Base-by-base conservation (phyloP, 1,284 basidiomycete genomes). In the Trametes versicolor region DNA sequence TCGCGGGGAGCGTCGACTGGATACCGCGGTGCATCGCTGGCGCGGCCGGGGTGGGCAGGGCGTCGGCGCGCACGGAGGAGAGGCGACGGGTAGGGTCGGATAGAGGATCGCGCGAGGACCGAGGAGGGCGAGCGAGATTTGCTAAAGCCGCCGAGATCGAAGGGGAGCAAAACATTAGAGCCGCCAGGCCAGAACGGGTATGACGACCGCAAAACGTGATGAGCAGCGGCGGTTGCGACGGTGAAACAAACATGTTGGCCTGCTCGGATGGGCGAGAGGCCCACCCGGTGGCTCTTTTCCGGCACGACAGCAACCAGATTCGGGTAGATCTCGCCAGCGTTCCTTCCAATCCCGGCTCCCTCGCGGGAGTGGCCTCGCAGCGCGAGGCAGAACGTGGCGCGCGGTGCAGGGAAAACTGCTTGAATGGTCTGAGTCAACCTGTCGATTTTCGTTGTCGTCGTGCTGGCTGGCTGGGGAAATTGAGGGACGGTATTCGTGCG, bases 121-220 rank as follows among this genome's bases (percentile, higher is more conserved):
- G 25, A 27, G 48, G 25, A 29, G 48, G 17, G 21, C 6, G 48
- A 25, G 25, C 48, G 48, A 57, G 47, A 52, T 57, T 51, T 25
- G 54, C 48, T 62, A 57, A 57, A 36, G 41, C 54, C 61, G 61
- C 48, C 48, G 61, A 57, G 39, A 62, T 62, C 37, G 36, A 25
- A 36, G 15, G 52, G 39, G 23, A 47, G 36, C 37, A 57, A 57
- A 62, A 62, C 54, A 43, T 32, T 57, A 45, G 54, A 51, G 55
- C 61, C 61, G 54, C 29, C 37, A 19, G 49, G n/a, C 54, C 21
- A 43, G 49, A 51, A 52, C 48, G 61, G 54, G 52, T 51, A 62
- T 62, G 61, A 52, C 61, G 61, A 62, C 61, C 60, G 61, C 61
- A 62, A 62, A 62, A 62, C 61, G 49, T 62, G 61, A 62, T 62